These are phyloP conservation scores for Bjerkandera adusta DNA, from an alignment of 1,284 basidiomycete species.

Conservation along the genomic window DNA sequence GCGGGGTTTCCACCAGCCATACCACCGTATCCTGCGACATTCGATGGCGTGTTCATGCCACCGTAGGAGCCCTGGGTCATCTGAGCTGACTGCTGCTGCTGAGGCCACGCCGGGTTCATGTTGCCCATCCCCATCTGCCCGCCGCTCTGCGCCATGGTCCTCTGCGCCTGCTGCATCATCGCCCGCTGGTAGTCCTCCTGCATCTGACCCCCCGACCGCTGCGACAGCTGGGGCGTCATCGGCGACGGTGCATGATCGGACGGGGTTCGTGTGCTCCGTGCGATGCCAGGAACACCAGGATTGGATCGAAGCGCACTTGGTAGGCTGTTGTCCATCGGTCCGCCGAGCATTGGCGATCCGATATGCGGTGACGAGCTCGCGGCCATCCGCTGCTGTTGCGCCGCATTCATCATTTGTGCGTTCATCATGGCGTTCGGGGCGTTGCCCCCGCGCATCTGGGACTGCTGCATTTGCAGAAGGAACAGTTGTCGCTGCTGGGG, in stretches of 20 bases:
- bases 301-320: conserved; percentile 44
- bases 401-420: conserved; percentile 26
- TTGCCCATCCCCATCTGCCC: conserved; percentile 25
- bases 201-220: conserved; percentile 26
- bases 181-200: conserved; percentile 55
- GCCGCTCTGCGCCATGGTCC: conserved; percentile 21
- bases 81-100: conserved; percentile 19
- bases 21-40: conserved; percentile 17
- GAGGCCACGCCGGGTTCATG: conserved; percentile 18
- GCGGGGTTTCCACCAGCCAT: conserved; percentile 21
- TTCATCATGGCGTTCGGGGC: conserved; percentile 18
- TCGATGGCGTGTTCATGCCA: conserved; percentile 42
- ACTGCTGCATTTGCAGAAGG: conserved; percentile 32
- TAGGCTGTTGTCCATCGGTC: conserved; percentile 24
- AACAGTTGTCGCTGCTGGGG: conserved; percentile 34
- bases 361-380: conserved; percentile 35
- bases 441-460: conserved; percentile 23
- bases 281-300: conserved; percentile 64
- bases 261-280: conserved; percentile 67
- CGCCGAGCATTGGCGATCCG: conserved; percentile 20
- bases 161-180: conserved; percentile 34
- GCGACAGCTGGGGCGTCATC: conserved; percentile 48
- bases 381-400: conserved; percentile 38
- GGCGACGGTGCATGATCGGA: conserved; percentile 60
- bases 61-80: conserved; percentile 33